Evolutionary conservation across 2,329 filamentous ascomycete genomes (phyloP), one percentile per base, ranked within the genome.

Genomic region (Amesomyces nigricolor): DNA sequence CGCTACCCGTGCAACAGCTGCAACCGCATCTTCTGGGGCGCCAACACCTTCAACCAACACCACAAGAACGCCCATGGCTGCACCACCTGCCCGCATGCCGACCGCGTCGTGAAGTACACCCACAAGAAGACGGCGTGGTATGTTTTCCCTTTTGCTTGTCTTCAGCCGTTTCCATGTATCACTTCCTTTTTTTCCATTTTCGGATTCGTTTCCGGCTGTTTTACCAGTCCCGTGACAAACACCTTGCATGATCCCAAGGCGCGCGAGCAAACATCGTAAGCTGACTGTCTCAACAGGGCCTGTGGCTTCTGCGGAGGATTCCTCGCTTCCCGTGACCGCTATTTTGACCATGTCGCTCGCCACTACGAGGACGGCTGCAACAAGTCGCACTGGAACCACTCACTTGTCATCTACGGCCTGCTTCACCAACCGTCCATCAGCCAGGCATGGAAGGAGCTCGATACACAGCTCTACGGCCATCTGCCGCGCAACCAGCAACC

Each of bases 1-100:
- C 85, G 84, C 65, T 86, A 85, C 67, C 81, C 82, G 11, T 86
- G 83, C 63, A 82, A 83, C 5, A 82, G 83, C 61, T 87, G 84
- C 70, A 85, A 85, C 68, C 80, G 83, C 63, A 82, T 81, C 64
- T 85, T 86, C 68, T 85, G 82, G 75, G 82, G 82, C 9, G 81
- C 82, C 61, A 86, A 86, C 66, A 83, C 81, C 4, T 86, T 86
- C 68, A 83, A 85, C 61, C 82, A 85, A 66, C 83, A 86, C 61
- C 82, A 86, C 71, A 84, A 82, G 64, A 80, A 82, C 54, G 80
- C 81, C 56, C 83, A 86, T 64, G 78, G 80, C 58, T 75, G 72
- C 62, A 63, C 56, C 30, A 82, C 81, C 4, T 86, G 83, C 60
- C 82, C 83, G 5, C 83, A 86, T 62, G 81, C 82, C 47, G 80